These are phyloP conservation scores for Carex arenaria DNA, from an alignment of 202 grass and related monocot species.

Conservation along the genomic window DNA sequence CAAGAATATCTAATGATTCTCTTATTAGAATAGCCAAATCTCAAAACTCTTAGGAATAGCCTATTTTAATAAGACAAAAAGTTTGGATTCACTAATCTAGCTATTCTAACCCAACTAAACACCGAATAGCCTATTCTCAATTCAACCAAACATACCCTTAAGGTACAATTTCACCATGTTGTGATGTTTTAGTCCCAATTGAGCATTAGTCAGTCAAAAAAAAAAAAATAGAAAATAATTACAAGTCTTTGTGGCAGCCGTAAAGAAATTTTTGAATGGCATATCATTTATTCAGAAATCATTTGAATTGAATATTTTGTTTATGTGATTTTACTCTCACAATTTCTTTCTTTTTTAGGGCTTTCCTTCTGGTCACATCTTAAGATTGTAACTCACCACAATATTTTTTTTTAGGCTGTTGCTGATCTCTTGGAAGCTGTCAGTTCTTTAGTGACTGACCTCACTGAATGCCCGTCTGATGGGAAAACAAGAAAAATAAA, in stretches of 20 bases:
- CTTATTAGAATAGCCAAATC: no score
- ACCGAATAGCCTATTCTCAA: no score
- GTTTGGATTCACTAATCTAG: no score
- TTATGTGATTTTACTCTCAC: background rate
- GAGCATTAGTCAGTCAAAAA: background rate
- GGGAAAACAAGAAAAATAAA: background rate
- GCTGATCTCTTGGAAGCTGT: background rate
- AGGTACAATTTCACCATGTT: background rate
- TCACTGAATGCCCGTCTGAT: background rate
- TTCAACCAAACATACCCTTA: no score
- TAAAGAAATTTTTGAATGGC: background rate
- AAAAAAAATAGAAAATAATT: background rate
- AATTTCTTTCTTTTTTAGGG: background rate
- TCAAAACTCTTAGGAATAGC: no score
- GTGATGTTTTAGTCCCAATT: background rate
- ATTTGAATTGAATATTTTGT: background rate
- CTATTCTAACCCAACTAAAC: no score
- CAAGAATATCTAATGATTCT: no score
- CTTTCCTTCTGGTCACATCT: background rate
- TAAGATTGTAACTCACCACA: background rate
- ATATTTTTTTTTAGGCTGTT: background rate
- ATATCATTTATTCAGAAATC: background rate
- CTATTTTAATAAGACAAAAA: no score
- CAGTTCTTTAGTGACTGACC: background rate
- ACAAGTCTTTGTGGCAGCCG: background rate